Evolutionary conservation across 495 filamentous ascomycete genomes (phyloP).

Genomic region (Tuber magnatum): DNA sequence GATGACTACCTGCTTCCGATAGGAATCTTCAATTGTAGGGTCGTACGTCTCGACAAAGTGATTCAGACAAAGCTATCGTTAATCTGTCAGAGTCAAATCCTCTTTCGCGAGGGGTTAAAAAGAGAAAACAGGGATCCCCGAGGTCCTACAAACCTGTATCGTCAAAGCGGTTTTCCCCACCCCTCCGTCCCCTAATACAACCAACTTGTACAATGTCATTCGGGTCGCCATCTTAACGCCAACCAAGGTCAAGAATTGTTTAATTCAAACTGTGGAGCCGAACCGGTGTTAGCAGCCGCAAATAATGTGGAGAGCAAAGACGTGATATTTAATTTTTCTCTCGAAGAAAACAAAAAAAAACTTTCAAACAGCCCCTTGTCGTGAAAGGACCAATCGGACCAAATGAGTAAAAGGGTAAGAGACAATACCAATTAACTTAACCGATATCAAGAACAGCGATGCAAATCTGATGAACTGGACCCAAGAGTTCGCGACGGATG

Average conservation of each 20-base stretch:
- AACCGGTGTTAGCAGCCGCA: constrained; percentile 14
- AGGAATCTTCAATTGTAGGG: constrained; percentile 94
- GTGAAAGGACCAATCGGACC: constrained; percentile 18
- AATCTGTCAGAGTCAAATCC: constrained; percentile 24
- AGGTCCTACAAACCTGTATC: constrained; percentile 60
- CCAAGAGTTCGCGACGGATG: constrained; percentile 22
- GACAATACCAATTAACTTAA: constrained; percentile 26
- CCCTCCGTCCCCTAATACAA: constrained; percentile 89
- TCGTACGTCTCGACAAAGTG: constrained; percentile 88
- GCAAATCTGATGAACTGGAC: constrained; percentile 25
- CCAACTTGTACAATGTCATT: constrained; percentile 98
- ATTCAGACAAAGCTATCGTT: constrained; percentile 60
- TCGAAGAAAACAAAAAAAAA: not conserved
- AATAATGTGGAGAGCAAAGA: constrained; percentile 25
- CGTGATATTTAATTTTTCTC: constrained; percentile 10
- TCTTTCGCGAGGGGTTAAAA: constrained; percentile 14
- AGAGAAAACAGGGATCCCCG: constrained; percentile 14
- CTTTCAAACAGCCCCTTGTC: not conserved
- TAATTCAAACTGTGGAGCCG: constrained; percentile 4
- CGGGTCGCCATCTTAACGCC: constrained; percentile 28
- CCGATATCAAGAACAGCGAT: constrained; percentile 16
- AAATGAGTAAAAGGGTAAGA: constrained; percentile 19
- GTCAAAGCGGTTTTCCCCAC: constrained; percentile 91
- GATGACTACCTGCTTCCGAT: constrained; percentile 97
- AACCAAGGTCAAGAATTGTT: constrained; percentile 9